A percentile compares a stretch with the other conserved stretches of the same genome.
These are phyloP conservation scores for Pelargonium fulgidum DNA, from an alignment of 441 rosid species.

Conservation along the genomic window DNA sequence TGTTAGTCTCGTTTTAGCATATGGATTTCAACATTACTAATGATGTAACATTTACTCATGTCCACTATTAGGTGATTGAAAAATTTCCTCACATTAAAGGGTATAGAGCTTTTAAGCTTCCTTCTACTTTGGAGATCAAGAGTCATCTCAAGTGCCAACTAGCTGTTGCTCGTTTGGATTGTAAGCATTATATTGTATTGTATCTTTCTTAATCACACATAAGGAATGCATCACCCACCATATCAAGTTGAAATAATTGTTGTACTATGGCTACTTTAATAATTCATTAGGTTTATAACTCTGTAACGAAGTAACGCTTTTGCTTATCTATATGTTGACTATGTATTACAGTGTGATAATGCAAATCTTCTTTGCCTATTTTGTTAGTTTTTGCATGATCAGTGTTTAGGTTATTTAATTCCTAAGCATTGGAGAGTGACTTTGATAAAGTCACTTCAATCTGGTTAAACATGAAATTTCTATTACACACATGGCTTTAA, in stretches of 20 bases:
- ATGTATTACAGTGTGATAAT: not conserved
- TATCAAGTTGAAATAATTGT: not conserved
- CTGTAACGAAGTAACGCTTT: not conserved
- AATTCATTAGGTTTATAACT: not conserved
- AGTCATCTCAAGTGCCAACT: constrained; percentile 73
- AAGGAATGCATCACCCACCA: not conserved
- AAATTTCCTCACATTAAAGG: constrained; percentile 78
- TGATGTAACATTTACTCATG: constrained; percentile 12
- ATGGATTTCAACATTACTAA: constrained; percentile 5
- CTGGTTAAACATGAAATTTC: not conserved
- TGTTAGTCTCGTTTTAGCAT: constrained; percentile 4
- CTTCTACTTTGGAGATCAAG: constrained; percentile 41
- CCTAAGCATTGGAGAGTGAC: not conserved
- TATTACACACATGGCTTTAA: not conserved
- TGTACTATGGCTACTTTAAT: not conserved
- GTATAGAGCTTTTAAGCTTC: constrained; percentile 60
- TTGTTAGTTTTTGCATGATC: constrained; percentile 4
- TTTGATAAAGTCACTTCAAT: constrained; percentile 11
- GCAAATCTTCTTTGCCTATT: not conserved
- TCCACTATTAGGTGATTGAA: constrained; percentile 48
- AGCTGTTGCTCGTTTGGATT: constrained; percentile 50
- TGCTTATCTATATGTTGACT: not conserved
- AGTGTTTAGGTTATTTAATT: constrained; percentile 3
- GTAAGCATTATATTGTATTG: constrained; percentile 32
- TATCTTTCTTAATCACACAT: constrained; percentile 2